A percentile compares a stretch with the other conserved stretches of the same genome.
Conservation (phyloP, 2,329 filamentous ascomycete species). For the Penicillium sp. region DNA sequence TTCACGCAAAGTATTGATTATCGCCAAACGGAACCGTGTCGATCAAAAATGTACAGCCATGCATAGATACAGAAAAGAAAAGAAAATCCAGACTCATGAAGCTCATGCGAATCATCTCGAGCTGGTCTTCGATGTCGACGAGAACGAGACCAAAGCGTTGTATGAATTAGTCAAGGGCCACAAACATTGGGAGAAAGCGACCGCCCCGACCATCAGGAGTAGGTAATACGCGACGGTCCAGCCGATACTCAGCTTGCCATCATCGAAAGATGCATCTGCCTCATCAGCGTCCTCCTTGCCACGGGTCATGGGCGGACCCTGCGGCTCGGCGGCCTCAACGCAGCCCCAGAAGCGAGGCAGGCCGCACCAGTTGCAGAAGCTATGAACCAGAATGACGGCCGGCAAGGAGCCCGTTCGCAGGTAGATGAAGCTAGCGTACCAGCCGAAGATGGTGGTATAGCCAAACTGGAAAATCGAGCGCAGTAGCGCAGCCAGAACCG, state of each 20-base stretch:
- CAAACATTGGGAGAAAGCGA: slow-evolving; percentile 68
- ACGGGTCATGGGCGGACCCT: slow-evolving; percentile 33
- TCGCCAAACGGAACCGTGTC: not conserved
- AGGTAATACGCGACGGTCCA: slow-evolving; percentile 82
- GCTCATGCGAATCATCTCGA: not conserved
- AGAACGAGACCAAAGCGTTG: slow-evolving; percentile 37
- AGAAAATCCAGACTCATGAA: not conserved
- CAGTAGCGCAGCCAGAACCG: slow-evolving; percentile 61
- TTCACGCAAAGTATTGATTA: not conserved
- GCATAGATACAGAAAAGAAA: slow-evolving; percentile 1
- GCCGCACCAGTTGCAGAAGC: slow-evolving; percentile 91
- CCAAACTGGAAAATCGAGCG: slow-evolving; percentile 79
- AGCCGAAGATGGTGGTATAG: slow-evolving; percentile 91
- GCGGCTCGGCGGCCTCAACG: slow-evolving; percentile 55
- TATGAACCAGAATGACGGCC: slow-evolving; percentile 72
- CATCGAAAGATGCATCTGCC: slow-evolving; percentile 22
- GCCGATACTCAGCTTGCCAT: slow-evolving; percentile 39
- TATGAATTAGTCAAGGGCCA: slow-evolving; percentile 66
- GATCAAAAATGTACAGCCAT: not conserved
- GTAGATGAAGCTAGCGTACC: slow-evolving; percentile 87
- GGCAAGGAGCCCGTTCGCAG: slow-evolving; percentile 79
- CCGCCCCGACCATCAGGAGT: slow-evolving; percentile 68
- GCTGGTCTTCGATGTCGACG: not conserved
- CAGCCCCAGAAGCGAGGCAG: slow-evolving; percentile 81
- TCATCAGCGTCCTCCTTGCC: slow-evolving; percentile 42